Evolutionary conservation across 148 eudicot species (phyloP).

Genomic region (Spergularia bocconei): DNA sequence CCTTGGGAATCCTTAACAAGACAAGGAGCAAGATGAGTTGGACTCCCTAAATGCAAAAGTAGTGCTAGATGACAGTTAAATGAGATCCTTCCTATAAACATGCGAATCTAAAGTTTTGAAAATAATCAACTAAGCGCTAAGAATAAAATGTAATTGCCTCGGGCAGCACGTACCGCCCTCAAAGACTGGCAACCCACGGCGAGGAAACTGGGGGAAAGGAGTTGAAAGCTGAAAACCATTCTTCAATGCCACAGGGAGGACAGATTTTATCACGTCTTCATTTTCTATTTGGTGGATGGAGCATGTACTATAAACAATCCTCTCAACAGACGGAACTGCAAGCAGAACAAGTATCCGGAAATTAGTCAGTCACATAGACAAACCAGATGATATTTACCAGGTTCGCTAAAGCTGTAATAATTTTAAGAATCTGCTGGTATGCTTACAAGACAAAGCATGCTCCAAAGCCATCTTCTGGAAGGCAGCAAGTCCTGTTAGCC

Average conservation of each 20-base stretch:
- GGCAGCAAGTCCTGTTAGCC: constrained; percentile 70
- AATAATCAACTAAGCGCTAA: background rate
- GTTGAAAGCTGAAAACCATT: constrained; percentile 71
- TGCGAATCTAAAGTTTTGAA: background rate
- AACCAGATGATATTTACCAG: background rate
- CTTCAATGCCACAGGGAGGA: constrained; percentile 60
- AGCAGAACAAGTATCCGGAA: background rate
- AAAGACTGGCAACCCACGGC: constrained; percentile 85
- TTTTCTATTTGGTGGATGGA: constrained; percentile 87
- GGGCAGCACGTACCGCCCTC: constrained; percentile 69
- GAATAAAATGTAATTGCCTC: background rate
- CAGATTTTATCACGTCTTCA: constrained; percentile 83
- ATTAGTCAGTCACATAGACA: background rate
- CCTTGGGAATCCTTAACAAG: too few relatives aligned
- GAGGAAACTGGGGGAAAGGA: constrained; percentile 78
- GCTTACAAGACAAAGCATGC: constrained; percentile 93
- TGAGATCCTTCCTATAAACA: background rate
- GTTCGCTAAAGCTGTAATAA: background rate
- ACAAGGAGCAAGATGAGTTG: background rate
- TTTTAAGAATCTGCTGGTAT: background rate
- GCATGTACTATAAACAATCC: constrained; percentile 94
- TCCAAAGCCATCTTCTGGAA: constrained; percentile 85
- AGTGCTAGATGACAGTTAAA: background rate
- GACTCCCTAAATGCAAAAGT: background rate
- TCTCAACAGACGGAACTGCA: constrained; percentile 92